These are phyloP conservation scores for Termitomyces sp. DNA, from an alignment of 768 basidiomycete genomes.

Conservation along the genomic window DNA sequence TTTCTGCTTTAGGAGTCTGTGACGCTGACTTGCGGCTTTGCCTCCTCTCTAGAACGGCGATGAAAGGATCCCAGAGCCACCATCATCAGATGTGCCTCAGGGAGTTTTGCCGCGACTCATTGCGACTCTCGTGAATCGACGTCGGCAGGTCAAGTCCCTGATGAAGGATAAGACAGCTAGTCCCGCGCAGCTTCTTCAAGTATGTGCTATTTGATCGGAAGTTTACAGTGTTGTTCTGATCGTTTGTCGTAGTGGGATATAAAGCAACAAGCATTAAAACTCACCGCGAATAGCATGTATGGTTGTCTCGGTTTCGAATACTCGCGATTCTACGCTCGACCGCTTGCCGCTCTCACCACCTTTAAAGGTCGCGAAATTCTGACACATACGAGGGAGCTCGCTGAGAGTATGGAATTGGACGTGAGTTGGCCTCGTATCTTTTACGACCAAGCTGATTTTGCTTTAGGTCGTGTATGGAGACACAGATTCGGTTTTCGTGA, in stretches of 20 bases:
- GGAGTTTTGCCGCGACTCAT: conserved; percentile 97
- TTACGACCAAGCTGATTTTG: neutral
- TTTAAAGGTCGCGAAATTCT: conserved; percentile 97
- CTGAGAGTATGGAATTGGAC: conserved; percentile 85
- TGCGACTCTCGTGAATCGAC: conserved; percentile 89
- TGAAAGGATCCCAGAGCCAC: conserved; percentile 89
- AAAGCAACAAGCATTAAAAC: conserved; percentile 93
- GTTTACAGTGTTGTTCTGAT: neutral
- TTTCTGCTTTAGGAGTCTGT: neutral
- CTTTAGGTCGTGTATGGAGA: conserved; percentile 95
- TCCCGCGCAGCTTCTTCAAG: conserved; percentile 80
- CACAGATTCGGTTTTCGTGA: conserved; percentile 98
- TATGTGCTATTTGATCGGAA: conserved; percentile 20
- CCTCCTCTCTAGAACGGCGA: conserved; percentile 42
- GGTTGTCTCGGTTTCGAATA: conserved; percentile 98
- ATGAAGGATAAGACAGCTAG: conserved; percentile 87
- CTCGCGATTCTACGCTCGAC: conserved; percentile 93
- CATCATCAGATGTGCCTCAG: conserved; percentile 61
- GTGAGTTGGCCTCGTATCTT: conserved; percentile 42
- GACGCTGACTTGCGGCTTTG: neutral
- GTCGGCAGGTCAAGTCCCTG: conserved; percentile 84
- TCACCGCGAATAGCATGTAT: conserved; percentile 99
- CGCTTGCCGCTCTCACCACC: conserved; percentile 95
- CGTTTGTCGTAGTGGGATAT: conserved; percentile 74
- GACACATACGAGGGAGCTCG: conserved; percentile 88